Evolutionary conservation across 305 asterid genomes (phyloP).

Genomic region (Fraxinus xanthoxyloides): DNA sequence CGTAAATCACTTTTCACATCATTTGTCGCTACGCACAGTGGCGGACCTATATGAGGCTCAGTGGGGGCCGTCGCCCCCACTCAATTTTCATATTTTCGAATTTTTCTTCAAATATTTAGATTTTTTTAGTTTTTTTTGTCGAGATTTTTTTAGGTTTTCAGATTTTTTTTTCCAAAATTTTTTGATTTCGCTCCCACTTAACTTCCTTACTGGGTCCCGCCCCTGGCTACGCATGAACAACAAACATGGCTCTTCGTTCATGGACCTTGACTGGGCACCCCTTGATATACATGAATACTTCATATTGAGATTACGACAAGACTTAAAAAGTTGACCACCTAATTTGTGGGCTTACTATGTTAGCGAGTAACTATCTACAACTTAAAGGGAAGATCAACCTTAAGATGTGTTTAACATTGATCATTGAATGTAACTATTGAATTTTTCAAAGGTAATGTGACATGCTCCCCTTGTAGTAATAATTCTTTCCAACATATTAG

Average conservation of each 20-base stretch:
- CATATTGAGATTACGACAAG: not conserved
- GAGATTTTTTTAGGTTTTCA: too few species aligned
- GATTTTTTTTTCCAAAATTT: too few species aligned
- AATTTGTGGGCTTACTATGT: not conserved
- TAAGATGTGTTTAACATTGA: not conserved
- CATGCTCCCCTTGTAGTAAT: not conserved
- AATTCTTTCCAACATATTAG: not conserved
- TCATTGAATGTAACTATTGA: too few species aligned
- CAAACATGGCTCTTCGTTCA: not conserved
- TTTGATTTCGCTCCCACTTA: too few species aligned
- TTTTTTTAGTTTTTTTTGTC: too few species aligned
- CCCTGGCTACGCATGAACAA: not conserved
- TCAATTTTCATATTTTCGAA: too few species aligned
- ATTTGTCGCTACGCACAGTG: not conserved
- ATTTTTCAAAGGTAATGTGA: not conserved
- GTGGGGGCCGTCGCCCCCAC: too few species aligned
- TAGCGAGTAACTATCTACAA: not conserved
- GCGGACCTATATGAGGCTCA: too few species aligned
- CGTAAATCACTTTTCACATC: not conserved
- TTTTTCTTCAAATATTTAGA: too few species aligned
- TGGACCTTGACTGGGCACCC: not conserved
- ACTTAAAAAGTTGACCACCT: not conserved
- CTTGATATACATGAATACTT: not conserved
- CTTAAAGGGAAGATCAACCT: not conserved
- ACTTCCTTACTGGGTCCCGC: too few species aligned